Percentiles rank a stretch among this genome's conserved stretches.
Evolutionary conservation across 164 flowering plant genomes (phyloP).

Genomic region (Santalum album): DNA sequence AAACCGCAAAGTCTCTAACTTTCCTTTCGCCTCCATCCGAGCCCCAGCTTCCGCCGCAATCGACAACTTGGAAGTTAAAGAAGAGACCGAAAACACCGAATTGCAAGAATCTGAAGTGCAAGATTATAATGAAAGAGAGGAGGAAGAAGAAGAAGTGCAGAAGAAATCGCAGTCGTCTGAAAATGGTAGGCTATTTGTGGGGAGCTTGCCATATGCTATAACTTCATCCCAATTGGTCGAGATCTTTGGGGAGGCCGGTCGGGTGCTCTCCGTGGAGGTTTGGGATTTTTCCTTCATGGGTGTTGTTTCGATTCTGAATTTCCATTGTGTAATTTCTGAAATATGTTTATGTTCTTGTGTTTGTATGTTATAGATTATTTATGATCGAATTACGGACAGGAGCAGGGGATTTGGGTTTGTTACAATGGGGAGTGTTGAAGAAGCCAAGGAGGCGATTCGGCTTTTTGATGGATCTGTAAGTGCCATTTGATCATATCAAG

Average conservation of each 20-base stretch:
- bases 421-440: constrained; percentile 62
- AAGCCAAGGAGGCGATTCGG: constrained; percentile 73
- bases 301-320: not conserved
- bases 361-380: constrained; percentile 43
- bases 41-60: constrained; percentile 12
- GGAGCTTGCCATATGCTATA: constrained; percentile 71
- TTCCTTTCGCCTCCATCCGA: constrained; percentile 8
- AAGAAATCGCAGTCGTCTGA: constrained; percentile 11
- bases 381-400: constrained; percentile 73
- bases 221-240: constrained; percentile 53
- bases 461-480: constrained; percentile 88
- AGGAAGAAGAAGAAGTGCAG: constrained; percentile 12
- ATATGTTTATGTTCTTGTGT: not conserved
- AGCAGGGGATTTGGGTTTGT: constrained; percentile 93
- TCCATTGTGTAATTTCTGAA: not conserved
- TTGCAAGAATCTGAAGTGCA: constrained; percentile 4
- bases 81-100: not conserved
- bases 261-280: constrained; percentile 56
- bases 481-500: constrained; percentile 1
- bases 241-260: constrained; percentile 62
- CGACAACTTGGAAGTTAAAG: constrained; percentile 11
- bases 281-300: not conserved
- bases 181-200: constrained; percentile 56
- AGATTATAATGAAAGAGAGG: constrained; percentile 13
- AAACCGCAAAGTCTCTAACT: constrained; percentile 6